These are phyloP conservation scores for Pichia kluyveri DNA, from an alignment of 805 yeast species.

Conservation along the genomic window DNA sequence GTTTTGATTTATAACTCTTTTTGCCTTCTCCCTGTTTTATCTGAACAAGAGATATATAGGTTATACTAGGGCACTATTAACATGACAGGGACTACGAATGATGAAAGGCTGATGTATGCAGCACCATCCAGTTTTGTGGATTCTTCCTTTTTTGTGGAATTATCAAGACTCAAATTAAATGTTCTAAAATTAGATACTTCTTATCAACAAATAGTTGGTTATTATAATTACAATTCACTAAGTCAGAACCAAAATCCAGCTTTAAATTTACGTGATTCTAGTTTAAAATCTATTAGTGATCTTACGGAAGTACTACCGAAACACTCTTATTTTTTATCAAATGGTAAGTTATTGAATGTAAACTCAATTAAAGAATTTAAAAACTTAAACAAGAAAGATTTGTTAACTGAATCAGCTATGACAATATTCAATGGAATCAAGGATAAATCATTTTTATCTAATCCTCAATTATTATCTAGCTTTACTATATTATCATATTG, in stretches of 20 bases:
- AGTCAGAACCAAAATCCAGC: slow-evolving; percentile 25
- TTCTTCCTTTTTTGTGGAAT: slow-evolving; percentile 73
- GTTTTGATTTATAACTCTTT: too few relatives aligned
- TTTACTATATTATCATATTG: slow-evolving; percentile 63
- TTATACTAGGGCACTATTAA: too few relatives aligned
- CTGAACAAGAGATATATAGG: too few relatives aligned
- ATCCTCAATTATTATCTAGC: slow-evolving; percentile 33
- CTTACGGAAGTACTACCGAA: background rate
- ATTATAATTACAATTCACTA: slow-evolving; percentile 22
- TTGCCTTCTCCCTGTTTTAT: too few relatives aligned
- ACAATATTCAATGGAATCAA: slow-evolving; percentile 19
- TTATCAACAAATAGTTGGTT: slow-evolving; percentile 34
- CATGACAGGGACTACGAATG: background rate
- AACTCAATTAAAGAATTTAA: slow-evolving; percentile 88
- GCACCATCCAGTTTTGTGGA: slow-evolving; percentile 45
- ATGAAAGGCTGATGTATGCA: background rate
- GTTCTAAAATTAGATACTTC: slow-evolving; percentile 56
- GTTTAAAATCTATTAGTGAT: background rate
- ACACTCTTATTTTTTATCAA: slow-evolving; percentile 15
- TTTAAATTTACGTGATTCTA: slow-evolving; percentile 10
- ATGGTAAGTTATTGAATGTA: slow-evolving; percentile 42
- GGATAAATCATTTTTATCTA: slow-evolving; percentile 26
- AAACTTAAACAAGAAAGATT: slow-evolving; percentile 48
- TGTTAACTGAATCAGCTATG: slow-evolving; percentile 38
- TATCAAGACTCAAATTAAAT: slow-evolving; percentile 67